phyloP scores from a whole-genome alignment of 345 rosid species.

The Rhizophora mangle region DNA sequence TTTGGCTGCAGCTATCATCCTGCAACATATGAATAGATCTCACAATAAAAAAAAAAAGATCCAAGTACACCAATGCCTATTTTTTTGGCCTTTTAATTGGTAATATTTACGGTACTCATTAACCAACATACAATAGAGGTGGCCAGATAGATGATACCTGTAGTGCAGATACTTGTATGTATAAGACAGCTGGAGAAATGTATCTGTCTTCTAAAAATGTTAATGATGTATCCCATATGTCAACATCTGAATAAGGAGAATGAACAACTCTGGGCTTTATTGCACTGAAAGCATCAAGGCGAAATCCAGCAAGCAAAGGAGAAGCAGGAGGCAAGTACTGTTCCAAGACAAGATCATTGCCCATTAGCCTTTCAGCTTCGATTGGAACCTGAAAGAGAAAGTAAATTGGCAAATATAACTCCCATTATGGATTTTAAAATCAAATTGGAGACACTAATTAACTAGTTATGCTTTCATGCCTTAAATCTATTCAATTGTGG shows the following conservation, averaged over 20 bases:
- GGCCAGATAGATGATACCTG: conserved; percentile 45
- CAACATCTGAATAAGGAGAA: conserved; percentile 65
- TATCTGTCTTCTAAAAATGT: conserved; percentile 71
- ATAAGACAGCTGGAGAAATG: conserved; percentile 72
- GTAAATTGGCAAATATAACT: neutral
- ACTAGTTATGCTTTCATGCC: conserved; percentile 36
- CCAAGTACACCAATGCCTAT: too few species aligned
- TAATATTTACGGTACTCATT: too few species aligned
- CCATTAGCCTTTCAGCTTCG: conserved; percentile 70
- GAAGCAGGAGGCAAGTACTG: conserved; percentile 74
- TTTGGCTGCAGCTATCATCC: too few species aligned
- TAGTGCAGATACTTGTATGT: conserved; percentile 76
- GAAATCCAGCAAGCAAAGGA: conserved; percentile 77
- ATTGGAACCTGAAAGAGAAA: conserved; percentile 58
- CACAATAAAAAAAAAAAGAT: too few species aligned
- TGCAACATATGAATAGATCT: too few species aligned
- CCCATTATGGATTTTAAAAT: neutral
- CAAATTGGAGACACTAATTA: neutral
- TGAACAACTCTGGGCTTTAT: conserved; percentile 78
- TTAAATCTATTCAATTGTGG: conserved; percentile 81
- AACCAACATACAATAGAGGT: neutral
- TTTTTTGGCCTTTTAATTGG: too few species aligned
- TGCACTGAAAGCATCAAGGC: conserved; percentile 73
- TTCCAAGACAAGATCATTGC: conserved; percentile 69
- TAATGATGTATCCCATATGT: conserved; percentile 53